Percentiles rank a stretch among this genome's conserved stretches.
These are phyloP conservation scores for Geotrichum ghanense DNA, from an alignment of 805 yeast species.

Conservation along the genomic window DNA sequence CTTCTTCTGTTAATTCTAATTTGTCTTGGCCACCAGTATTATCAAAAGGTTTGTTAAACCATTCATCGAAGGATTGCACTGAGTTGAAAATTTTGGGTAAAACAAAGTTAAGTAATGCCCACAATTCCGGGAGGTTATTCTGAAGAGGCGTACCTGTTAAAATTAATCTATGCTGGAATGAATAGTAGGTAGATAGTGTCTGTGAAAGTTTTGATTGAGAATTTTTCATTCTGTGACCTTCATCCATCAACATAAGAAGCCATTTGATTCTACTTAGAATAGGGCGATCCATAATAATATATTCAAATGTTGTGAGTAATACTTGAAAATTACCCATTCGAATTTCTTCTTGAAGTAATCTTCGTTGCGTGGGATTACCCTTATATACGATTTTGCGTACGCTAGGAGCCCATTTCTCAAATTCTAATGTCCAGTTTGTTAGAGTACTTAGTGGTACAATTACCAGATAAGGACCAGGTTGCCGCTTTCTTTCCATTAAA, in stretches of 20 bases:
- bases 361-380: conserved; percentile 85
- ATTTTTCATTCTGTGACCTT: conserved; percentile 97
- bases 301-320: conserved; percentile 85
- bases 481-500: conserved; percentile 62
- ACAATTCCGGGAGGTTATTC: conserved; percentile 86
- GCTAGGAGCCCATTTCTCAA: conserved; percentile 95
- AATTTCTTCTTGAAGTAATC: conserved; percentile 57
- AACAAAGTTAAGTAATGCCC: conserved; percentile 93
- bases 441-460: conserved; percentile 91
- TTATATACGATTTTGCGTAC: conserved; percentile 76
- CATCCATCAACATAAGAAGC: conserved; percentile 98
- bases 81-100: conserved; percentile 94
- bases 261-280: conserved; percentile 70
- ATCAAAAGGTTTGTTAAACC: conserved; percentile 98
- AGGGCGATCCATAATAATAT: conserved; percentile 81
- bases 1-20: conserved; percentile 92
- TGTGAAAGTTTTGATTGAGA: conserved; percentile 76
- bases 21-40: conserved; percentile 95
- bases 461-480: conserved; percentile 78
- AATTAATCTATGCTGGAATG: conserved; percentile 76
- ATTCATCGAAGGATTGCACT: conserved; percentile 91
- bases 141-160: conserved; percentile 96
- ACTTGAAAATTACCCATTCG: conserved; percentile 79
- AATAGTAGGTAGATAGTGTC: conserved; percentile 75
- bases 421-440: conserved; percentile 92